Evolutionary conservation across 495 filamentous ascomycete species (phyloP), one percentile per base, ranked within the genome.

Genomic region (Acidomyces sp.): DNA sequence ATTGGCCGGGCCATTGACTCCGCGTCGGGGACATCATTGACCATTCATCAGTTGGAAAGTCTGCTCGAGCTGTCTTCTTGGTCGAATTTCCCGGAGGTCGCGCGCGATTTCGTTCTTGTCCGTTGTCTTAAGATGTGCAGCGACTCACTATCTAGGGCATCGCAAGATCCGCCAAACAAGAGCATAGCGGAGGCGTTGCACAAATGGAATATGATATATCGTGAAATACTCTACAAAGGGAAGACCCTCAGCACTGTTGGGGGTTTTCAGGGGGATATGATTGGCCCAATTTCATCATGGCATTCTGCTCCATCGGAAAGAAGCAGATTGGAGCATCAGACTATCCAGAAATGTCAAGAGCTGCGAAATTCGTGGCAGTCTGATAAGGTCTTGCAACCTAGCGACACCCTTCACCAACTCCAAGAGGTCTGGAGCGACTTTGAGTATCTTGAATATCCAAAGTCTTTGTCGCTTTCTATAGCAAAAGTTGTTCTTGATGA

Each of bases 361-460:
- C 13, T 45, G 24, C 35, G 13, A 2, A 35, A 24, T 12, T 7
- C 6, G 12, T 22, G 39, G 6, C 6, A 21, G 10, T 7, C 27
- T 7, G 22, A 6, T 15, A 13, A 28, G 7, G 13, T 28, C 26
- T 9, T 18, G 20, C 31, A 12, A 15, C 10, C 6, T 6, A 3
- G 2, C 3, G 5, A 17, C 5, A 3, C 12, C 4, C 4, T 16
- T 7, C 23, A 28, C 1, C 27, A 26, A 1, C 27, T 61, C 9
- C 46, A 54, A n/a, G 55, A 55, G 16, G 34, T 62, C 9, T 64
- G 61, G 61, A 49, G 50, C 11, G 60, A 61, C 34, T 29, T 59
- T 2, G 62, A 64, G 26, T 51, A 49, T 19, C 58, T 62, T 22
- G 61, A 64, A 13, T 62, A 55, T 43, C 56, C 58, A 11, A 59